Conservation (phyloP, 352 stramenopile genomes). For the Aphanomyces invadans region DNA sequence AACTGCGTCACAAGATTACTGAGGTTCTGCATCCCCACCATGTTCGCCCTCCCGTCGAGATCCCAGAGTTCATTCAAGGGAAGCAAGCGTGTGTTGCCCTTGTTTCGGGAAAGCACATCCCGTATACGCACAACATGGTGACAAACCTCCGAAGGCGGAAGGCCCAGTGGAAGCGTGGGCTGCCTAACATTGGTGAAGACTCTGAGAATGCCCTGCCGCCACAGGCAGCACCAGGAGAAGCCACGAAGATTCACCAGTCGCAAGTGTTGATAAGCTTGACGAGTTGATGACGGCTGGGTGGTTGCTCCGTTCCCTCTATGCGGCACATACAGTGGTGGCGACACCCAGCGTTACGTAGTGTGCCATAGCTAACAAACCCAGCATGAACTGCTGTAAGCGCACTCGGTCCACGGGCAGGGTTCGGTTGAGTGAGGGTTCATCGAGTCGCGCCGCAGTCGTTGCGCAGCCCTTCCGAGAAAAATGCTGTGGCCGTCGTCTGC, state of each 20-base stretch:
- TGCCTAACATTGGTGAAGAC: conserved; percentile 1
- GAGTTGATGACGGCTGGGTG: no score
- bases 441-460: background rate
- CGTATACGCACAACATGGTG: conserved; percentile 20
- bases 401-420: no score
- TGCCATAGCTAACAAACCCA: no score
- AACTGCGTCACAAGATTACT: conserved; percentile 14
- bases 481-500: background rate
- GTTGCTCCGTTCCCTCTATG: no score
- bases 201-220: background rate
- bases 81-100: background rate
- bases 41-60: conserved; percentile 6
- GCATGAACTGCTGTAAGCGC: no score
- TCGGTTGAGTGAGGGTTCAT: background rate
- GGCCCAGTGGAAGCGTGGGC: background rate
- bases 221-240: background rate
- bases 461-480: background rate
- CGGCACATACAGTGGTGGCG: no score
- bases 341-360: no score
- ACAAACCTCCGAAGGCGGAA: conserved; percentile 7
- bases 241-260: background rate
- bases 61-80: conserved; percentile 11
- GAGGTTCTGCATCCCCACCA: background rate
- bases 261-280: no score
- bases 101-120: conserved; percentile 17